Conservation (phyloP, 1,139 yeast species). For the Nakaseomyces nivariensis region DNA sequence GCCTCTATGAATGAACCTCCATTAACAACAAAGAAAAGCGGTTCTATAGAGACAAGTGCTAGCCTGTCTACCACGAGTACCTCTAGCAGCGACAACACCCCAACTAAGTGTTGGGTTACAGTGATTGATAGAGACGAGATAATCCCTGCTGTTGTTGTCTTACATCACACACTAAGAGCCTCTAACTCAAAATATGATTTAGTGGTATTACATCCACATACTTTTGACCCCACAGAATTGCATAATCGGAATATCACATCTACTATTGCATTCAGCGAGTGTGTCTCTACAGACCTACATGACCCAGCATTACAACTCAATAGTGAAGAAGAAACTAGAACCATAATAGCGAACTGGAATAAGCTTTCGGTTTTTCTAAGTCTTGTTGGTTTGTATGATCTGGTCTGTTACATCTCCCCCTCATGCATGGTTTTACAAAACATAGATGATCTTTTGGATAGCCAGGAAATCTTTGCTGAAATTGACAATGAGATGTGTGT, state of each 20-base stretch:
- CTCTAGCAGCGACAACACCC: neutral
- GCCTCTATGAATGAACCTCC: conserved; percentile 19
- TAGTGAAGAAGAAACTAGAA: neutral
- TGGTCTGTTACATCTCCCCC: conserved; percentile 27
- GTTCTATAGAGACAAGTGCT: neutral
- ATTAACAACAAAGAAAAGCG: conserved; percentile 1
- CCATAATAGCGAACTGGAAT: conserved; percentile 9
- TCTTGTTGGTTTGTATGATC: conserved; percentile 16
- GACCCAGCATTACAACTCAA: neutral
- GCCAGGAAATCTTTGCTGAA: conserved; percentile 18
- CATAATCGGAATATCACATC: conserved; percentile 9
- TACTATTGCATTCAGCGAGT: conserved; percentile 10
- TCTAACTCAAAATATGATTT: conserved; percentile 20
- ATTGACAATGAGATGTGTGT: conserved; percentile 25
- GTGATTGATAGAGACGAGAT: conserved; percentile 14
- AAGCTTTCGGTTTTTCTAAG: conserved; percentile 18
- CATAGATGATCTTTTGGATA: conserved; percentile 24
- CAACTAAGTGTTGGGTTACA: conserved; percentile 25
- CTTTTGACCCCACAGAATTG: conserved; percentile 14
- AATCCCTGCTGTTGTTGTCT: conserved; percentile 18
- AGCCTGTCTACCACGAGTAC: neutral
- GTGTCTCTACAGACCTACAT: neutral
- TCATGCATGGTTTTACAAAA: conserved; percentile 21
- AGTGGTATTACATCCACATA: conserved; percentile 16
- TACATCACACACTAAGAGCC: conserved; percentile 18